phyloP scores from a whole-genome alignment of 2,329 filamentous ascomycete species.

The Bipolaris oryzae region DNA sequence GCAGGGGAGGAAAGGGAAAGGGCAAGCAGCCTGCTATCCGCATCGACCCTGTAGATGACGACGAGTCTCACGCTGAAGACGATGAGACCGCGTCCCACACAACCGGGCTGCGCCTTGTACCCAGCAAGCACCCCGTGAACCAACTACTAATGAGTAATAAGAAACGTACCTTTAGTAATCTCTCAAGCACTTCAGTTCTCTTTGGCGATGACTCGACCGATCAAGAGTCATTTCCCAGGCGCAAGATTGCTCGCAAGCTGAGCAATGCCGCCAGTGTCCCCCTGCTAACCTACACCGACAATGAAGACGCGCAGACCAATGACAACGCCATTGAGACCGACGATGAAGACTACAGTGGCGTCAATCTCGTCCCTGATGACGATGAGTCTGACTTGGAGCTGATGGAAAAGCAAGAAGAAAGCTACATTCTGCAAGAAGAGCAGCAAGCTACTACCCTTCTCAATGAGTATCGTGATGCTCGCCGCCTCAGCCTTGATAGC shows the following conservation, averaged over 20 bases:
- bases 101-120: conserved; percentile 33
- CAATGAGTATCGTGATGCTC: conserved; percentile 42
- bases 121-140: conserved; percentile 38
- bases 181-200: conserved; percentile 47
- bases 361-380: conserved; percentile 76
- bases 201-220: conserved; percentile 45
- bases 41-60: conserved; percentile 41
- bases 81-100: conserved; percentile 36
- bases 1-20: conserved; percentile 43
- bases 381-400: conserved; percentile 80
- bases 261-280: conserved; percentile 43
- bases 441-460: conserved; percentile 38
- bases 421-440: conserved; percentile 64
- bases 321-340: conserved; percentile 49
- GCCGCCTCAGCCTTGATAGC: conserved; percentile 44
- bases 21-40: conserved; percentile 47
- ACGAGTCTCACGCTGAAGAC: conserved; percentile 39
- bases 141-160: conserved; percentile 41
- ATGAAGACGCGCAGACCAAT: conserved; percentile 25
- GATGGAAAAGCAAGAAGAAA: conserved; percentile 78
- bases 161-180: conserved; percentile 49
- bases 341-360: conserved; percentile 67
- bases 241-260: conserved; percentile 46
- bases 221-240: conserved; percentile 43
- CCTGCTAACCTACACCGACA: conserved; percentile 45